Evolutionary conservation across 805 yeast species (phyloP).

Genomic region (Grigorovia jiainica): DNA sequence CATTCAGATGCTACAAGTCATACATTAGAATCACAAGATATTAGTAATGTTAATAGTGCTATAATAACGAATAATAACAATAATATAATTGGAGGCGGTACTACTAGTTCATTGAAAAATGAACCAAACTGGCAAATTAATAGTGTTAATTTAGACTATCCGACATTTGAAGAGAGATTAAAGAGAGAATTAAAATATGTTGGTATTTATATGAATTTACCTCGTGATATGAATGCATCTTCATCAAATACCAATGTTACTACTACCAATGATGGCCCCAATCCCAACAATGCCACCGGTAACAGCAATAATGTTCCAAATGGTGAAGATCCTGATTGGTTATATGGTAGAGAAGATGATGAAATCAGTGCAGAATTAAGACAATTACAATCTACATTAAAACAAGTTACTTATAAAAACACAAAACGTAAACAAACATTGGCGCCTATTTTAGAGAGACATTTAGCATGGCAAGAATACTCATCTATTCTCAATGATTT

Average conservation of each 20-base stretch:
- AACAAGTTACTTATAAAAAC: constrained; percentile 52
- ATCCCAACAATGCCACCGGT: no score
- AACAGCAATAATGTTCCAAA: no score
- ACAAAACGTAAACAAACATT: constrained; percentile 55
- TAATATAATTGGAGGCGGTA: constrained; percentile 9
- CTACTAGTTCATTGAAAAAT: constrained; percentile 29
- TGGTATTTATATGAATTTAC: constrained; percentile 69
- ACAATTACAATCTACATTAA: constrained; percentile 56
- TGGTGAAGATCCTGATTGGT: constrained; percentile 49
- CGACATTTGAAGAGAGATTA: constrained; percentile 75
- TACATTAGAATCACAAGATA: background rate
- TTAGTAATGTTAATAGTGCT: no score
- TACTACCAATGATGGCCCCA: background rate
- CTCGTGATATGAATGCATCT: constrained; percentile 26
- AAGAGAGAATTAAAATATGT: constrained; percentile 82
- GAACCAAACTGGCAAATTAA: constrained; percentile 42
- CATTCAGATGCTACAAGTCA: background rate
- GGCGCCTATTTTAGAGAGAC: constrained; percentile 71
- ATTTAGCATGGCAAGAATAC: constrained; percentile 92
- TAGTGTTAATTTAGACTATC: constrained; percentile 51
- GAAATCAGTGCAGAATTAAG: constrained; percentile 84
- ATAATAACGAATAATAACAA: background rate
- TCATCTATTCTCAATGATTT: constrained; percentile 81
- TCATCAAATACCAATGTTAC: background rate
- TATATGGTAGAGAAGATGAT: constrained; percentile 78